Base-by-base conservation (phyloP, 192 early-diverging fungal genomes). In the Linnemannia elongata region DNA sequence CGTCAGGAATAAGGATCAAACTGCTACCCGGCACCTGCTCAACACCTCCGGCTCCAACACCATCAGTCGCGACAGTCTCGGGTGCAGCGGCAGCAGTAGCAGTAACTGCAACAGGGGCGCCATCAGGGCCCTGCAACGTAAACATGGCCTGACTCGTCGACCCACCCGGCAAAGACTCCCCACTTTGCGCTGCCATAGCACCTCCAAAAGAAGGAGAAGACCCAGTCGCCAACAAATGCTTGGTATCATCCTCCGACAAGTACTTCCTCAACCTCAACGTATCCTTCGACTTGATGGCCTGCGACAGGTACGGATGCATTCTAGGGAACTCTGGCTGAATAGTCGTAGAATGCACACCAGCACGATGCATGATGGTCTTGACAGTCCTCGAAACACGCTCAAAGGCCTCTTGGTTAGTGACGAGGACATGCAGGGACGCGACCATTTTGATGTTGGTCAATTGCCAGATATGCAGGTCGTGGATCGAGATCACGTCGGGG, bases 391-490 rank as follows among this genome's bases (percentile, higher is more conserved):
- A 94, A 33, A 98, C 89, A 10, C 86, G 83, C 94, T 96, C 96
- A 77, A 96, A 97, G 70, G 93, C 81, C 76, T 88, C 78, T 45
- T 91, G 92, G 20, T 90, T 91, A 24, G 88, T 82, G 17, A 97
- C 88, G 24, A 93, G 84, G 2, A 97, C 92, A 84, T 99, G 97
- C n/a, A 97, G 93, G 1, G 95, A 96, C 0, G 95, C 95, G 42
- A 98, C 91, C 73, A 91, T 91, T 79, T 97, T 96, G 74, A 92
- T 94, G 72, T 97, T 95, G 39, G 94, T 96, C 79, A 98, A 88
- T 86, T 96, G 94, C 97, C 97, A 99, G 38, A 99, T 94, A 82
- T 99, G 97, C 30, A 99, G 79, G 77, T 99, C 97, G 79, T 99
- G 97, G 60, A 98, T 90, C 18, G 93, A 95, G 3, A 94, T 49